Base-by-base conservation (phyloP, 129 eudicot genomes). In the Artemisia tridentata region DNA sequence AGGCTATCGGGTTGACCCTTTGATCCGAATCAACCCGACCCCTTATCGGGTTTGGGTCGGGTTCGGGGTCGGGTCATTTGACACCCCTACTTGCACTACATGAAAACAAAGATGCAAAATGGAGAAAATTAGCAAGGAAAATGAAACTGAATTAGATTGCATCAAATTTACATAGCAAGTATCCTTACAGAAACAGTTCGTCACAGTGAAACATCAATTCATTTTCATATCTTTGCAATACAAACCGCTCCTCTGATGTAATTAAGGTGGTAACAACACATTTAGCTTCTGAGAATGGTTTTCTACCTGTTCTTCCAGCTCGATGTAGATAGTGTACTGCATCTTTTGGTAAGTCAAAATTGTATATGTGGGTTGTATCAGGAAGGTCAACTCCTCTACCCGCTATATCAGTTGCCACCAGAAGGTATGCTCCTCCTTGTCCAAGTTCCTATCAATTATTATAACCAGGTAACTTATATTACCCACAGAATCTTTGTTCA, bases 261-360 rank as follows among this genome's bases (percentile, higher is more conserved):
- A 92, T 70, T 68, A 89, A 80, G 84, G 81, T 85, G 31, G 98
- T 89, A 73, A 92, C 98, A 76, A 83, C 53, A 79, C 92, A 92
- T 72, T 76, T 82, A 59, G 58, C 62, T 27, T 84, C 92, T 14
- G 92, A 85, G 72, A 92, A 92, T 9, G 96, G 98, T 70, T 86
- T 87, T 84, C 98, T 83, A 82, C 96, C 96, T 38, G 98, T 87
- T 75, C 98, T 89, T 71, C 98, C 98, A 68, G 96, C 96, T 69
- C 96, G 85, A 80, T 92, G 98, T 63, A 92, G 86, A 84, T 92
- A 92, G 53, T 81, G 79, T 6, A 89, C 83, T 3, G 98, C 98
- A 87, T 85, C 88, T 80, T 87, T 92, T 64, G 96, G 98, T 73
- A 92, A 82, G 76, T 89, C 96, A 77, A 85, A 89, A 81, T 92